These are phyloP conservation scores for Mollisia scopiformis DNA, from an alignment of 2,329 filamentous ascomycete species.

Conservation along the genomic window DNA sequence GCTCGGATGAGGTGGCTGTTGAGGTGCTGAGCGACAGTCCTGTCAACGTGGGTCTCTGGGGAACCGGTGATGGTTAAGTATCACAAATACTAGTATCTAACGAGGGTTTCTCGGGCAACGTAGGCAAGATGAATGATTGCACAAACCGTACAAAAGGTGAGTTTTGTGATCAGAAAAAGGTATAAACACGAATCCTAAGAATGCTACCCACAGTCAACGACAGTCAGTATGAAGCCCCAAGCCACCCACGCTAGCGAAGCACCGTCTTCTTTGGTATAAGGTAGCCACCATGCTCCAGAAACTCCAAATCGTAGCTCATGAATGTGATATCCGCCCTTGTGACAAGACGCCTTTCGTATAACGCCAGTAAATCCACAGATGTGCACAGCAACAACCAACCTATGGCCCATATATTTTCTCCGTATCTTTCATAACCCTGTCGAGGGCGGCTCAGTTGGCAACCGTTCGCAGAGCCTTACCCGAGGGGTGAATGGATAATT, in stretches of 20 bases:
- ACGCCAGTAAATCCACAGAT: slow-evolving; percentile 9
- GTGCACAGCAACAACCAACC: not conserved
- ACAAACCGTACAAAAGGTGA: not conserved
- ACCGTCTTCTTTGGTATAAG: slow-evolving; percentile 21
- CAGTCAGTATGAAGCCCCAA: slow-evolving; percentile 4
- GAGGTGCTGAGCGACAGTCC: slow-evolving; percentile 48
- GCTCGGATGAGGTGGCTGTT: slow-evolving; percentile 53
- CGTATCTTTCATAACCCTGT: not conserved
- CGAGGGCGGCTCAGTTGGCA: not conserved
- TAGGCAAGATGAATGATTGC: not conserved
- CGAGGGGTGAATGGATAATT: not conserved
- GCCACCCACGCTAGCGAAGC: slow-evolving; percentile 9
- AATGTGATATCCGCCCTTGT: not conserved
- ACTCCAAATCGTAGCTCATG: slow-evolving; percentile 19
- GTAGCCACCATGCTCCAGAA: slow-evolving; percentile 15
- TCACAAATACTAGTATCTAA: too few species aligned
- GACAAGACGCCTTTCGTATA: not conserved
- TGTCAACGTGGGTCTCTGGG: slow-evolving; percentile 39
- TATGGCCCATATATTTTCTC: not conserved
- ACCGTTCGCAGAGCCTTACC: not conserved
- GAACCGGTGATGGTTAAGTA: slow-evolving; percentile 29
- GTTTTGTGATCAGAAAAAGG: not conserved
- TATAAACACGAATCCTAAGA: slow-evolving; percentile 10
- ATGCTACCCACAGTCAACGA: slow-evolving; percentile 6
- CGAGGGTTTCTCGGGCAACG: too few species aligned